Evolutionary conservation across 1,139 yeast genomes (phyloP).

Genomic region (Pneumocystis canis): DNA sequence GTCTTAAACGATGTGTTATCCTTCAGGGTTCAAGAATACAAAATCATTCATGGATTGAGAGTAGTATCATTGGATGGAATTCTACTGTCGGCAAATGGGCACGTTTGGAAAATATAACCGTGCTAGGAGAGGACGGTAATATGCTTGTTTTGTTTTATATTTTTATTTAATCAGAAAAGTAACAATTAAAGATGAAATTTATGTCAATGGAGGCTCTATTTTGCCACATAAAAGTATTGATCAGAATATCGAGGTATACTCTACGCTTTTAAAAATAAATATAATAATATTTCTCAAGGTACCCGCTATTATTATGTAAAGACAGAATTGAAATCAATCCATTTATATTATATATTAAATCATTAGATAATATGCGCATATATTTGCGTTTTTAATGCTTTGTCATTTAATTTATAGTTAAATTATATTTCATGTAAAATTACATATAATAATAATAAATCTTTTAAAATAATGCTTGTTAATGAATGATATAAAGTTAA

Average conservation of each 20-base stretch:
- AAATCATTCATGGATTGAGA: conserved; percentile 96
- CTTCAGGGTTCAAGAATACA: conserved; percentile 81
- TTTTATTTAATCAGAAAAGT: background rate
- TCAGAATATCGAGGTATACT: conserved; percentile 68
- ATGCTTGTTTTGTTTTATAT: conserved; percentile 26
- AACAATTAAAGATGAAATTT: conserved; percentile 68
- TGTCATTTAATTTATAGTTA: background rate
- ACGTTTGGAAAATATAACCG: conserved; percentile 94
- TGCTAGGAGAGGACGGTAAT: conserved; percentile 97
- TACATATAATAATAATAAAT: background rate
- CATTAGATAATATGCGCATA: too few relatives aligned
- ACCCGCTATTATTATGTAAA: conserved; percentile 90
- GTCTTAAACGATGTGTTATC: conserved; percentile 90
- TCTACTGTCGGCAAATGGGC: conserved; percentile 98
- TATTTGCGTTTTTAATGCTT: background rate
- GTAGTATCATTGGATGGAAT: conserved; percentile 98
- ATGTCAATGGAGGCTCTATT: conserved; percentile 88
- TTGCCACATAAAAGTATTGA: conserved; percentile 97
- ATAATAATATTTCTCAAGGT: background rate
- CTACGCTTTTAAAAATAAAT: background rate
- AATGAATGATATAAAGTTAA: background rate
- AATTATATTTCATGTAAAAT: background rate
- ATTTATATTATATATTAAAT: background rate
- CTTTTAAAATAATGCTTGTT: background rate
- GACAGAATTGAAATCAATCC: background rate